Percentiles rank a stretch among this genome's conserved stretches.
Conservation (phyloP, 495 filamentous ascomycete species). For the Astrothelium subdiscretum region DNA sequence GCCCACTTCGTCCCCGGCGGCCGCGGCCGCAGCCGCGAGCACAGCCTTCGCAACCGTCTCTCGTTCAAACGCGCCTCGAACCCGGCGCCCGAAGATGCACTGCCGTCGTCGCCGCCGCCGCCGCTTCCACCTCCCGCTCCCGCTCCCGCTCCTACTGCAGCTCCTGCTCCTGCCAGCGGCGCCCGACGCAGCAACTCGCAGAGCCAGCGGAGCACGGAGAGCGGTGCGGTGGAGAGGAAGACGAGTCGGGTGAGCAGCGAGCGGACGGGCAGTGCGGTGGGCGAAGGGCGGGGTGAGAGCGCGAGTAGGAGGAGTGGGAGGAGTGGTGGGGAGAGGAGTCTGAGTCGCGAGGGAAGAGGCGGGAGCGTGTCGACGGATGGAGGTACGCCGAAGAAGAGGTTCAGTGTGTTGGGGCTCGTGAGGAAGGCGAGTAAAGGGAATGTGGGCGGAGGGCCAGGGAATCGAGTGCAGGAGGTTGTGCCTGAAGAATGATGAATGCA, state of each 20-base stretch:
- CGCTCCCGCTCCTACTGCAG: too few relatives aligned
- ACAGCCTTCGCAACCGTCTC: background rate
- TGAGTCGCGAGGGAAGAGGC: slow-evolving; percentile 19
- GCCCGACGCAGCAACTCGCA: background rate
- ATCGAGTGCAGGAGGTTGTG: slow-evolving; percentile 18
- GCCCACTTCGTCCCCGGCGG: background rate
- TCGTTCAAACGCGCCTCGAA: background rate
- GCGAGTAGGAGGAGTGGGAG: background rate
- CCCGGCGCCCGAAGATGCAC: background rate
- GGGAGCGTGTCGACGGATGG: too few relatives aligned
- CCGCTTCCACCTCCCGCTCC: background rate
- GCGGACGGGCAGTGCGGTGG: background rate
- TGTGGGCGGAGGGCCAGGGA: slow-evolving; percentile 15
- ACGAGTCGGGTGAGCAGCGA: background rate
- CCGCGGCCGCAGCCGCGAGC: background rate
- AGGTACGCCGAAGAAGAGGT: slow-evolving; percentile 55
- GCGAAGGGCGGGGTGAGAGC: background rate
- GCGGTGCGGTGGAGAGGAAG: background rate
- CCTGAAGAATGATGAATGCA: background rate
- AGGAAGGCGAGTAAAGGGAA: slow-evolving; percentile 48
- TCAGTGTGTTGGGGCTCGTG: slow-evolving; percentile 56
- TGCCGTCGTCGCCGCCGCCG: background rate
- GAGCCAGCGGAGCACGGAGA: background rate
- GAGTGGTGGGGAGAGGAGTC: background rate
- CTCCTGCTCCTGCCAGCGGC: background rate